Conservation (phyloP, 2,329 filamentous ascomycete species). For the Botrytis cinerea region DNA sequence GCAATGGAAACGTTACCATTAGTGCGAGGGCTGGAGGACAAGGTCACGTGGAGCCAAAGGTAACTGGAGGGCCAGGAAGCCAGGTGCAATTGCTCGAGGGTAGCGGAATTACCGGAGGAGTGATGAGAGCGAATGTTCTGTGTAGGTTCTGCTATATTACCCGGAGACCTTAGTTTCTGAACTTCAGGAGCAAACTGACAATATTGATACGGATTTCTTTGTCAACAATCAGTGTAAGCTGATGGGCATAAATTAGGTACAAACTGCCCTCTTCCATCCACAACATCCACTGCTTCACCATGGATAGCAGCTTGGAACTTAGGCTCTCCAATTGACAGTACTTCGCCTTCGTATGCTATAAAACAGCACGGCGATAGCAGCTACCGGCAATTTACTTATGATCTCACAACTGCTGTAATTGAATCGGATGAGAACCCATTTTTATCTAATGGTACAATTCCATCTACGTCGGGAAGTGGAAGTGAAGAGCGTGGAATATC, state of each 20-base stretch:
- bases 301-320: constrained; percentile 39
- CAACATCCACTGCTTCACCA: constrained; percentile 28
- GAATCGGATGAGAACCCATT: constrained; percentile 36
- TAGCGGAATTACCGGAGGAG: constrained; percentile 52
- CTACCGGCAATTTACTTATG: constrained; percentile 31
- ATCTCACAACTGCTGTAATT: constrained; percentile 35
- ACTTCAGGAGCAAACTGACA: neutral
- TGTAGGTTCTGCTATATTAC: constrained; percentile 43
- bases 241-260: constrained; percentile 23
- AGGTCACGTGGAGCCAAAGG: constrained; percentile 48
- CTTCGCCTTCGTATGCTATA: constrained; percentile 27
- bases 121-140: constrained; percentile 57
- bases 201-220: neutral
- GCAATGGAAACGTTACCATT: constrained; percentile 55
- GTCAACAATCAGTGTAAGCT: neutral
- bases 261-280: constrained; percentile 29
- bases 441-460: constrained; percentile 20
- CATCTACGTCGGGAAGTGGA: constrained; percentile 7
- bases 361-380: constrained; percentile 29
- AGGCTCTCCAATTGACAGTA: constrained; percentile 33
- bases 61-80: constrained; percentile 44
- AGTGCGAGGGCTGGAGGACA: constrained; percentile 49
- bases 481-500: neutral
- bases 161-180: neutral
- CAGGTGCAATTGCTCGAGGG: constrained; percentile 52